Evolutionary conservation across 495 filamentous ascomycete genomes (phyloP).

Genomic region (Penicillium bialowiezense): DNA sequence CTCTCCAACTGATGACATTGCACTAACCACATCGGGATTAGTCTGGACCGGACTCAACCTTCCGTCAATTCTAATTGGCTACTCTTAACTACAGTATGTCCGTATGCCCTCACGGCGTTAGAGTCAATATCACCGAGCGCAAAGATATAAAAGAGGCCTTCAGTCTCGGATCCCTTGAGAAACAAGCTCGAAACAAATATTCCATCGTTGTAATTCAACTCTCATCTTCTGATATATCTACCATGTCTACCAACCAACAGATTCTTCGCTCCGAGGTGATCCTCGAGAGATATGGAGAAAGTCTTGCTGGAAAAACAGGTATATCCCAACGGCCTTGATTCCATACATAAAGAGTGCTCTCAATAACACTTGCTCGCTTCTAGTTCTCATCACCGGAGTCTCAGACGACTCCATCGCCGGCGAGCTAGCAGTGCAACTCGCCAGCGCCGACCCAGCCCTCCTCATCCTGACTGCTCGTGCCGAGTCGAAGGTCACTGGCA

Average conservation of each 20-base stretch:
- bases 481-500: conserved; percentile 11
- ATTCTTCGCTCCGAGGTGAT: conserved; percentile 20
- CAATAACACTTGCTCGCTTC: not conserved
- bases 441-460: conserved; percentile 11
- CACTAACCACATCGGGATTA: conserved; percentile 7
- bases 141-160: not conserved
- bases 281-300: conserved; percentile 19
- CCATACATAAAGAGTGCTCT: not conserved
- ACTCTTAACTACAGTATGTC: not conserved
- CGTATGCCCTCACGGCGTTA: not conserved
- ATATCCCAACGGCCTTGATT: not conserved
- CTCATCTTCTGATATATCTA: not conserved
- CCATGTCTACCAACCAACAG: conserved; percentile 14
- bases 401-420: conserved; percentile 20
- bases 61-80: not conserved
- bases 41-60: not conserved
- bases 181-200: not conserved
- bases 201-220: too few relatives aligned
- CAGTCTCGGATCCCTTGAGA: not conserved
- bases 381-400: conserved; percentile 23
- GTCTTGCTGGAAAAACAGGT: conserved; percentile 20
- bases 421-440: conserved; percentile 17
- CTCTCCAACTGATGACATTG: conserved; percentile 3
- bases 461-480: conserved; percentile 18
- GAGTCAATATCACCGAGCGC: not conserved